Evolutionary conservation across 2,329 filamentous ascomycete species (phyloP), one percentile per base, ranked within the genome.

Genomic region (Immersiporthe knoxdaviesiana): DNA sequence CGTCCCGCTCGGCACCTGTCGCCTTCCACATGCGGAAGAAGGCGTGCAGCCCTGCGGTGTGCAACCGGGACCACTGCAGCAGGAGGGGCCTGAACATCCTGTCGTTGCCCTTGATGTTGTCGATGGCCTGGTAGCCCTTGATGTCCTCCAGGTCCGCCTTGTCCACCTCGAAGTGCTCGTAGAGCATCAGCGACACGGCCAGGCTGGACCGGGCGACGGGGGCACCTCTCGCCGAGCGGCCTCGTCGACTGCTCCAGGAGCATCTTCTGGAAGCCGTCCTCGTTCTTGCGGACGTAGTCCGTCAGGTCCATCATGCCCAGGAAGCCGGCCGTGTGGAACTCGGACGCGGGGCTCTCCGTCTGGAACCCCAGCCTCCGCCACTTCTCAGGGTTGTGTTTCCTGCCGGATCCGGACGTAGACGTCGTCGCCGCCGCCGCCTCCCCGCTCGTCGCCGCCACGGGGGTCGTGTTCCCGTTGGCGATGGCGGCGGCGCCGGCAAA

Each of bases 281-380:
- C 93, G 76, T 97, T 91, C 77, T 94, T 97, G 76, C 92, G 88
- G 63, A 97, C 93, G 78, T 93, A 99, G 79, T 98, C 94, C 2
- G 94, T 93, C 75, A 99, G 81, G 78, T 99, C 96, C 94, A 99
- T 98, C 88, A 99, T 93, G 37, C 96, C 96, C 66, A 99, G 81
- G 77, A 94, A 98, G 0, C 96, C 96, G 37, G 92, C 91, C 52
- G 88, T 84, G 27, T 93, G 90, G 76, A 99, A 98, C 74, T 99
- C 96, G 74, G 87, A 86, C 0, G 90, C 90, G 3, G 96, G 96
- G 73, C 88, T 94, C 79, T 99, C 96, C 0, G 92, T 91, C 78
- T 96, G 92, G 75, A 99, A 99, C 2, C 96, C 96, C 56, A 99
- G 79, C 66, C 94, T 87, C 74, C 94, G 87, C 96, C 96, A 99